Base-by-base conservation (phyloP, 208 protist genomes). In the Balamuthia mandrillaris region DNA sequence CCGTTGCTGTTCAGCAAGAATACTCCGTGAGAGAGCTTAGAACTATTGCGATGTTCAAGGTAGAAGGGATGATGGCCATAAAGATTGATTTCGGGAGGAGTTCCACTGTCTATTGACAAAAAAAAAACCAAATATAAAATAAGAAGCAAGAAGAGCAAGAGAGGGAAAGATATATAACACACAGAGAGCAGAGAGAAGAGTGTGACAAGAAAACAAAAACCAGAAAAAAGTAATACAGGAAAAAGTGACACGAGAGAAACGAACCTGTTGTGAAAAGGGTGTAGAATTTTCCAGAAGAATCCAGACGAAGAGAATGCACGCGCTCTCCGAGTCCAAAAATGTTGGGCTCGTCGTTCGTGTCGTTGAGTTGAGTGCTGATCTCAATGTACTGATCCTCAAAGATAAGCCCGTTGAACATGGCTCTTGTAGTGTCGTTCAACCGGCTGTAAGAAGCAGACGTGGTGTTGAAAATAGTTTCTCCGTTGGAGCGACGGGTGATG, bases 1-100 rank as follows among this genome's bases (percentile, higher is more conserved):
- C 88, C 95, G 81, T 96, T 96, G 16, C 86, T 87, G 47, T 95
- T 96, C 1, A 91, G 82, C 10, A 96, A 61, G 29, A 96, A 94
- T 7, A 94, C 88, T 21, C 87, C 90, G 61, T 89, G 58, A 2
- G 89, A 81, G 45, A 86, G 33, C 24, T 24, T 12, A 14, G 42
- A 68, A 14, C 0, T 5, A 31, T 75, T 14, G n/a, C 29, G 35
- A 41, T 91, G 33, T 51, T 93, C 54, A 47, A 95, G 42, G 81
- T 93, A 93, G 66, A 95, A 92, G 24, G 92, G 92, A 47, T 95
- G 91, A 7, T 65, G 58, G 39, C 92, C 92, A 74, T 95, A 95
- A 29, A 91, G 60, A 61, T 92, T 91, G 14, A 21, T 33, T 33
- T 56, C 42, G 3, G 56, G 56, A 14, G 18, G 12, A 9, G 31